Evolutionary conservation across 2,329 filamentous ascomycete genomes (phyloP), one percentile per base, ranked within the genome.

Genomic region (Colletotrichum tabaci): DNA sequence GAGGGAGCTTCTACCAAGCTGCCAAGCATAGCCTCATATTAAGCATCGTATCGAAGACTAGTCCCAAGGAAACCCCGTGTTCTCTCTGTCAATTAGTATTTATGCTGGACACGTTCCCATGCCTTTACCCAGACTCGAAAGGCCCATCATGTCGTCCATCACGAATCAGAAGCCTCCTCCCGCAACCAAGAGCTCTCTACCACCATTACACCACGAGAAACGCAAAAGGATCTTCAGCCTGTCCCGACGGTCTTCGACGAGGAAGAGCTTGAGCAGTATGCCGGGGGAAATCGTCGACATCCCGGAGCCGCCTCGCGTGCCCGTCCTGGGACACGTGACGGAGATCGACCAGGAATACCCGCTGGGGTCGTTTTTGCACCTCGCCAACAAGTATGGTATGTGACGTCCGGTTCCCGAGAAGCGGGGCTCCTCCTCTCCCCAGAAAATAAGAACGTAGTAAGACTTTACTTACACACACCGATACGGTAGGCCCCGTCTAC

Each of bases 341-440:
- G 90, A 93, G 73, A 86, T 95, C 72, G 88, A 92, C 70, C 80
- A 85, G 0, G 86, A 87, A 18, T 84, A 87, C 26, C 89, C 91
- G 0, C 78, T 89, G 4, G 82, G 85, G 23, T 89, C 90, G 30
- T 80, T 93, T 38, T 77, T 81, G 10, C 83, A 87, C 15, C 82
- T 94, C 61, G 88, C 90, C 21, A 87, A 93, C 52, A 89, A 87
- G 72, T 93, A 93, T 81, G 92, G 91, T 91, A 77, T 74, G 81
- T 75, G 47, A 4, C 42, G 1, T 67, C 10, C 1, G 13, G 6
- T 8, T 26, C 4, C 4, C n/a, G 2, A 44, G 15, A n/a, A 47
- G 26, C 21, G 6, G 21, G 38, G 42, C n/a, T 0, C 47, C 5
- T 21, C 18, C 42, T 13, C 3, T 18, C 18, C 26, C 26, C 4